These are phyloP conservation scores for Ustilago lituana DNA, from an alignment of 1,284 basidiomycete genomes.

Conservation along the genomic window DNA sequence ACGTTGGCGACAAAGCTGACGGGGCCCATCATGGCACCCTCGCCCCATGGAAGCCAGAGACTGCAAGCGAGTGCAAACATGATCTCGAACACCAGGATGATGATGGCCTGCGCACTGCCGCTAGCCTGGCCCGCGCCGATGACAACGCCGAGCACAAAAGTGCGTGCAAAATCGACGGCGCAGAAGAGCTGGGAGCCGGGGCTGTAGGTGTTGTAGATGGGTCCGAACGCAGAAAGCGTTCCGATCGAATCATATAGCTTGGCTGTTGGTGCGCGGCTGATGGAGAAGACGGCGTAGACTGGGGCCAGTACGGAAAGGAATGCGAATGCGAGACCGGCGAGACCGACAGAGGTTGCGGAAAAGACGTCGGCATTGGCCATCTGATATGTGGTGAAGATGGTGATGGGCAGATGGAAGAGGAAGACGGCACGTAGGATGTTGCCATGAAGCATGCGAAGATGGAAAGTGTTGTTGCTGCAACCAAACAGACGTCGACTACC, in stretches of 20 bases:
- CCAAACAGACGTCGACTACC: conserved; percentile 24
- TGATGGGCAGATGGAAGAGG: conserved; percentile 92
- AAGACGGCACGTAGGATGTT: conserved; percentile 89
- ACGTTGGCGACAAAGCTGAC: conserved; percentile 91
- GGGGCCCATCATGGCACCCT: conserved; percentile 93
- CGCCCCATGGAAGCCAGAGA: conserved; percentile 90
- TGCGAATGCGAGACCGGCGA: conserved; percentile 80
- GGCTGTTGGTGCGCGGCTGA: conserved; percentile 81
- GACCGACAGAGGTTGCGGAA: conserved; percentile 73
- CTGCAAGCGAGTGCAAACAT: conserved; percentile 53
- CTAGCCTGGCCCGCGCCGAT: conserved; percentile 88
- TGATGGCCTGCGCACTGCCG: conserved; percentile 88
- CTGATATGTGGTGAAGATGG: conserved; percentile 87
- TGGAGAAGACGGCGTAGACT: conserved; percentile 76
- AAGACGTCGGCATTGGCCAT: conserved; percentile 74
- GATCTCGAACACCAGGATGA: conserved; percentile 73
- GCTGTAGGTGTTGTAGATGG: conserved; percentile 94
- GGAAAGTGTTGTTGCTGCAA: conserved; percentile 45
- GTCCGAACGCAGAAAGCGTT: conserved; percentile 87
- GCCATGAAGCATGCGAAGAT: conserved; percentile 72
- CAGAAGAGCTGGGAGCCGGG: conserved; percentile 91
- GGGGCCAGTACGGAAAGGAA: conserved; percentile 83
- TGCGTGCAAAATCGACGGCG: conserved; percentile 80
- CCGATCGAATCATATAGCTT: conserved; percentile 94
- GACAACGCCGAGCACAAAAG: conserved; percentile 80